Percentiles rank a stretch among this genome's conserved stretches.
Evolutionary conservation across 495 filamentous ascomycete species (phyloP).

Genomic region (Daldinia bambusicola): DNA sequence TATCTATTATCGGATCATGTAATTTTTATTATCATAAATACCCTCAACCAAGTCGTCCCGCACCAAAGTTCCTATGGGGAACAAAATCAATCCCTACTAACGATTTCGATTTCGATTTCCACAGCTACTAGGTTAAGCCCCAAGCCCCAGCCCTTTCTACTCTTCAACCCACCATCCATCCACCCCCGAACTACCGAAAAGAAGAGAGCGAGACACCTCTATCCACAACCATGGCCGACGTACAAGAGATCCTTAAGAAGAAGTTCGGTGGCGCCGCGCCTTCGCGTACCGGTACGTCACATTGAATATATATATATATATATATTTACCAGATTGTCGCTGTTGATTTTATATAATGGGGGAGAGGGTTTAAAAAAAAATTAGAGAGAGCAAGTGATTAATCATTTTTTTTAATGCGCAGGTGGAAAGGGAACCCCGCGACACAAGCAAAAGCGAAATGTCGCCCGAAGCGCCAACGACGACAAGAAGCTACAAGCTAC

Average conservation of each 20-base stretch:
- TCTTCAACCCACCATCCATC: constrained; percentile 21
- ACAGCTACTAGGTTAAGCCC: constrained; percentile 4
- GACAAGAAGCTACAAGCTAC: constrained; percentile 99
- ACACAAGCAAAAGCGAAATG: constrained; percentile 97
- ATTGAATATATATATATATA: not conserved
- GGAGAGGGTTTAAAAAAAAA: too few relatives aligned
- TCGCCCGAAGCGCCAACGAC: constrained; percentile 87
- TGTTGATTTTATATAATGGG: too few relatives aligned
- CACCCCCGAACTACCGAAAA: constrained; percentile 12
- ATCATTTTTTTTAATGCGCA: constrained; percentile 15
- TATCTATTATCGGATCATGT: too few relatives aligned
- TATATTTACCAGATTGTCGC: too few relatives aligned
- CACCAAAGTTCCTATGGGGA: not conserved
- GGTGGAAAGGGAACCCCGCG: constrained; percentile 97
- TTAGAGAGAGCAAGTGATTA: constrained; percentile 18
- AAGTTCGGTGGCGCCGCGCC: constrained; percentile 77
- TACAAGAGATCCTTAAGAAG: constrained; percentile 72
- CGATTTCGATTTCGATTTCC: not conserved
- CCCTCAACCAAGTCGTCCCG: not conserved
- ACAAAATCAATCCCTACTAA: not conserved
- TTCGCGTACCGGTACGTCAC: constrained; percentile 74
- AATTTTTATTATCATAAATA: not conserved
- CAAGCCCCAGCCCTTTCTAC: constrained; percentile 2
- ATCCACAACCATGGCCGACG: constrained; percentile 70
- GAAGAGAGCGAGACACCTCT: constrained; percentile 8